These are phyloP conservation scores for Fraxinus ornus DNA, from an alignment of 305 asterid genomes.

Conservation along the genomic window DNA sequence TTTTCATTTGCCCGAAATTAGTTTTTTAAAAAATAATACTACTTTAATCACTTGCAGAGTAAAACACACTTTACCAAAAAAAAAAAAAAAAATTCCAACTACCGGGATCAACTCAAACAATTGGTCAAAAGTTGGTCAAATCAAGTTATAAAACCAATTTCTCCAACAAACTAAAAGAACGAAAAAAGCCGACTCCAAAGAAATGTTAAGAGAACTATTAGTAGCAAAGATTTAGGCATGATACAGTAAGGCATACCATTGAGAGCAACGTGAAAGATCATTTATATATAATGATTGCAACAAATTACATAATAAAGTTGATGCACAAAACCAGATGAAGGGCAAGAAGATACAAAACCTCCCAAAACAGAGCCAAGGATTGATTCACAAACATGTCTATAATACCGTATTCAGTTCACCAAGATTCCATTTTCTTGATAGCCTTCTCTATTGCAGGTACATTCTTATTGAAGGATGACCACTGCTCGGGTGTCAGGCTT, in stretches of 20 bases:
- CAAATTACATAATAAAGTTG: background rate
- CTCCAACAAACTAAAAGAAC: background rate
- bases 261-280: background rate
- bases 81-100: no score
- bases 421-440: conserved; percentile 70
- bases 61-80: no score
- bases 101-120: no score
- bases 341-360: background rate
- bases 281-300: background rate
- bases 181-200: background rate
- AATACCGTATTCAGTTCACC: conserved; percentile 33
- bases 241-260: background rate
- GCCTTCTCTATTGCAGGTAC: conserved; percentile 81
- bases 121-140: no score
- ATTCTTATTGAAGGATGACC: conserved; percentile 73
- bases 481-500: conserved; percentile 85
- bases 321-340: background rate
- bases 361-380: background rate
- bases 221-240: background rate
- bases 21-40: no score
- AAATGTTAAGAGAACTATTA: background rate
- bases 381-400: background rate
- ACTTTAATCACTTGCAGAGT: no score
- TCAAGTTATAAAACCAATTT: no score
- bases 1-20: no score